Evolutionary conservation across 768 basidiomycete genomes (phyloP).

Genomic region (Calvatia gigantea): DNA sequence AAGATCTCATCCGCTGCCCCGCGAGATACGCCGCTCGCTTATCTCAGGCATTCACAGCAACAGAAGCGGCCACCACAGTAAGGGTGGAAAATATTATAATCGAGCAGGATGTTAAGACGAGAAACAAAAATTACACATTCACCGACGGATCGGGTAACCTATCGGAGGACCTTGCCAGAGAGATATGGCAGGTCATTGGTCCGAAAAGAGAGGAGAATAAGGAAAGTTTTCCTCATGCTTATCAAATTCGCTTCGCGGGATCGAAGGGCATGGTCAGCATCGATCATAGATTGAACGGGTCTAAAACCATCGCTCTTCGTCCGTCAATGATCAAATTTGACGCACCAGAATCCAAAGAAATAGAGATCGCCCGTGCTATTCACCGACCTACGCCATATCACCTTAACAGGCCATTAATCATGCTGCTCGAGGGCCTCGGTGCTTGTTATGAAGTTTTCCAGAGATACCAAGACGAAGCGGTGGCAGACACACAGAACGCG

Average conservation of each 20-base stretch:
- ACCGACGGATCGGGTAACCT: constrained; percentile 71
- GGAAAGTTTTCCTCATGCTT: constrained; percentile 40
- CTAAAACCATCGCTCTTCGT: constrained; percentile 41
- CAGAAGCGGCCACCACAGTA: constrained; percentile 48
- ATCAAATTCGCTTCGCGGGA: constrained; percentile 58
- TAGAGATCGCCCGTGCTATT: constrained; percentile 66
- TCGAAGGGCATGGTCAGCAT: constrained; percentile 63
- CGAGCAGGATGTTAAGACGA: constrained; percentile 28
- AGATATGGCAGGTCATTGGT: constrained; percentile 39
- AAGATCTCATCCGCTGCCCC: constrained; percentile 48
- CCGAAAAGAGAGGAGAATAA: constrained; percentile 21
- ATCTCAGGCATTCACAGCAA: constrained; percentile 71
- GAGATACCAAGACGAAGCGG: constrained; percentile 46
- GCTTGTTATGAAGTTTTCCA: constrained; percentile 51
- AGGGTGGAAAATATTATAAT: constrained; percentile 40
- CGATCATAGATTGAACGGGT: constrained; percentile 46
- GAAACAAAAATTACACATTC: constrained; percentile 39
- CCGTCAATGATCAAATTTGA: constrained; percentile 69
- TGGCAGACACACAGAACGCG: constrained; percentile 40
- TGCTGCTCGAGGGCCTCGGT: constrained; percentile 58
- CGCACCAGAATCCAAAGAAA: constrained; percentile 36
- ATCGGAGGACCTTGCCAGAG: constrained; percentile 48
- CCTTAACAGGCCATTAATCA: constrained; percentile 61
- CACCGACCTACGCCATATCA: constrained; percentile 52
- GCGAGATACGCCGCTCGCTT: constrained; percentile 69